Evolutionary conservation across 306 rosid species (phyloP), one percentile per base, ranked within the genome.

Genomic region (Rosa rugosa): DNA sequence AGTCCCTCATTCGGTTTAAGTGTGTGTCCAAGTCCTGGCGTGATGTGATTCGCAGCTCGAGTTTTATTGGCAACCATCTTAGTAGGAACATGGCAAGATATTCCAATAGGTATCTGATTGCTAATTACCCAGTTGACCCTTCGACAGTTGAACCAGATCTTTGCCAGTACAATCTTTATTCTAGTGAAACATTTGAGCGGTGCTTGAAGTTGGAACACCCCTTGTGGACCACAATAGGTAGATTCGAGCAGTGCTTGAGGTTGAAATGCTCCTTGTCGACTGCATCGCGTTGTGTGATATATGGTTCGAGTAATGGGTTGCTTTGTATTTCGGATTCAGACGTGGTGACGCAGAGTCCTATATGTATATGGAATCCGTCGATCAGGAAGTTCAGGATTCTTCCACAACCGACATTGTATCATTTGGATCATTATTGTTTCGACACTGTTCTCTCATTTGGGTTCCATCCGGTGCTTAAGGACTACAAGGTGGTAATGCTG

Each of bases 291-390:
- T 51, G 57, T 51, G 57, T 51, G 59, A 46, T 70, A 13, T 70
- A 70, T 70, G 59, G 75, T 3, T 70, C 75, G 9, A 70, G 59
- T 18, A 70, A 70, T 25, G 57, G 75, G 13, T 16, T 71, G 14
- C 4, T 71, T 14, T 71, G 59, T 9, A 46, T 47, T 5, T 47
- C 41, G 0, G 75, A 47, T 71, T 47, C 5, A 0, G 4, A 25
- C 16, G 57, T 51, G 57, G 57, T 51, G 0, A 51, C 57, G n/a
- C 57, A 46, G 17, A 71, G 59, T 71, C 59, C 22, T 14, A 71
- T 71, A 71, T 9, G 34, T 38, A 25, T 71, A 47, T 71, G 75
- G 59, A 71, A 47, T 6, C 57, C 75, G 17, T 71, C 59, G 0
- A 8, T 71, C 8, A 14, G 16, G 42, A 47, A 71, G 36, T 0